phyloP scores from a whole-genome alignment of 495 filamentous ascomycete genomes.

The Friedmanniomyces simplex region DNA sequence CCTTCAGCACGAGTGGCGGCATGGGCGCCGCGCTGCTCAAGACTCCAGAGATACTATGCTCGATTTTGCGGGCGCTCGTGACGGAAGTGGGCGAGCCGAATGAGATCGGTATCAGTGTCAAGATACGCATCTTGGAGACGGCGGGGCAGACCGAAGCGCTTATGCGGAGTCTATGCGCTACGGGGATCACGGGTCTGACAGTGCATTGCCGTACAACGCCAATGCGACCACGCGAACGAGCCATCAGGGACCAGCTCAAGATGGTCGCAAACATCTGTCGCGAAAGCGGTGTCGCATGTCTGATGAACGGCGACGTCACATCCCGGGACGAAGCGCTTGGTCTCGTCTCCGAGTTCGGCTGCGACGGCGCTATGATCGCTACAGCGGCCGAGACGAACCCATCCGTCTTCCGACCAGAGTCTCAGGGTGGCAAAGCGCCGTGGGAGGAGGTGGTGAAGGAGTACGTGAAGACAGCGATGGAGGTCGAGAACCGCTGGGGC shows the following conservation, averaged over 20 bases:
- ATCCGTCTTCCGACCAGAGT: constrained; percentile 61
- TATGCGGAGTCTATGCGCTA: constrained; percentile 62
- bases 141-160: constrained; percentile 59
- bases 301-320: constrained; percentile 91
- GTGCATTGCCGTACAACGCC: constrained; percentile 92
- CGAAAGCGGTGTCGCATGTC: constrained; percentile 71
- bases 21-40: constrained; percentile 89
- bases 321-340: constrained; percentile 53
- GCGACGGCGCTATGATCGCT: constrained; percentile 95
- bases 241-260: constrained; percentile 71
- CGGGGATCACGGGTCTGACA: constrained; percentile 85
- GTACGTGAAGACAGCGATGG: constrained; percentile 60
- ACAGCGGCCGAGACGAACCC: constrained; percentile 81
- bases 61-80: constrained; percentile 74
- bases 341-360: constrained; percentile 63
- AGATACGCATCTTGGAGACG: constrained; percentile 80
- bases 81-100: constrained; percentile 61
- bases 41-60: constrained; percentile 68
- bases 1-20: constrained; percentile 79
- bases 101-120: constrained; percentile 86
- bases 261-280: constrained; percentile 71
- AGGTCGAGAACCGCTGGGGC: constrained; percentile 70
- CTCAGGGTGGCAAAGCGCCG: constrained; percentile 51
- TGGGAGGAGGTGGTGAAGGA: constrained; percentile 68
- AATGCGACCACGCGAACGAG: constrained; percentile 82